These are phyloP conservation scores for Pinus taeda DNA, from an alignment of 75 land plant genomes.

Conservation along the genomic window DNA sequence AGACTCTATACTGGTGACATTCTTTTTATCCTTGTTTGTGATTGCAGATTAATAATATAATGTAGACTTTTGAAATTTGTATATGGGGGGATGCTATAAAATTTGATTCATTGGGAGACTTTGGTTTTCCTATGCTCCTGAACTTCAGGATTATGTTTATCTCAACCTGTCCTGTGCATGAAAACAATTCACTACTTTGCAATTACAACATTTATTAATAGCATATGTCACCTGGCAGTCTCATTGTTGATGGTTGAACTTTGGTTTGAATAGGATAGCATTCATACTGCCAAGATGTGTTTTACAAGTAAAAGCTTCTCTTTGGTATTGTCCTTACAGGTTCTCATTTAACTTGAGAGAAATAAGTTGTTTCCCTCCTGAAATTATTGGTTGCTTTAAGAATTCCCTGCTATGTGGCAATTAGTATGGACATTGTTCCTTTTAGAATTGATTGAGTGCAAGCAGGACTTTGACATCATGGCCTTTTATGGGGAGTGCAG, in stretches of 20 bases:
- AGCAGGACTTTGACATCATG: neutral
- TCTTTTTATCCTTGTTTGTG: too few species aligned
- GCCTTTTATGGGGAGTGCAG: slow-evolving; percentile 28
- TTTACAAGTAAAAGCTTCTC: neutral
- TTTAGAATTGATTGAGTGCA: neutral
- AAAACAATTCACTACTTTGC: too few species aligned
- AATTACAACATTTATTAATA: neutral
- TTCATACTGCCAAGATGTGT: neutral
- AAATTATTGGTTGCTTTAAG: neutral
- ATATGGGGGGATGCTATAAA: neutral
- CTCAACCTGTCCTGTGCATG: neutral
- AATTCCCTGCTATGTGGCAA: neutral
- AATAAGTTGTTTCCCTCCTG: neutral
- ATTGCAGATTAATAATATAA: neutral
- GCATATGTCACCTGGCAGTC: neutral
- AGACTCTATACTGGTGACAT: too few species aligned
- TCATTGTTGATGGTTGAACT: neutral
- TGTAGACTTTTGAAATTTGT: neutral
- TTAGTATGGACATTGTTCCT: neutral
- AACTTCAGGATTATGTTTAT: neutral
- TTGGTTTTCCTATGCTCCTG: neutral
- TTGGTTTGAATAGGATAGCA: neutral
- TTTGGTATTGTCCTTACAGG: neutral
- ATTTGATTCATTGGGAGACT: neutral
- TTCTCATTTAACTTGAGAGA: slow-evolving; percentile 2